Evolutionary conservation across 2,329 filamentous ascomycete species (phyloP).

Genomic region (Hymenoscyphus fraxineus): DNA sequence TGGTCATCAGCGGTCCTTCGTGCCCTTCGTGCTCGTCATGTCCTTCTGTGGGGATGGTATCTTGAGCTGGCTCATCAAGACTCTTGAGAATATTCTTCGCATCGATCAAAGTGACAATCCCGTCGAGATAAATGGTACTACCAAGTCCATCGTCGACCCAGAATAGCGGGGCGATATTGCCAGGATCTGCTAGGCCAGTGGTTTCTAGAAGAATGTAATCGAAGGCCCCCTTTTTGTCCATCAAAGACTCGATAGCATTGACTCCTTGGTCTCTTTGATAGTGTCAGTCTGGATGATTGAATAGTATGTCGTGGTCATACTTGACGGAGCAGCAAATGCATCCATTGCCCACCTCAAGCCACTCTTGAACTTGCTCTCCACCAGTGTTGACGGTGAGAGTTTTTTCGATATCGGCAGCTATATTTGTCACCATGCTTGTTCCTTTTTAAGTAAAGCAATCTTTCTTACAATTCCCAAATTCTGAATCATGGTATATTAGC

Average conservation of each 20-base stretch:
- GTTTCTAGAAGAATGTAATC: constrained; percentile 98
- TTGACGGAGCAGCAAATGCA: constrained; percentile 98
- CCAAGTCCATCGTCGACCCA: constrained; percentile 97
- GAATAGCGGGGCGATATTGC: constrained; percentile 92
- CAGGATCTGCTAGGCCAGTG: constrained; percentile 89
- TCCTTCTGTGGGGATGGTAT: constrained; percentile 40
- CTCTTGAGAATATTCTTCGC: constrained; percentile 85
- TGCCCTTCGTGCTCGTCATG: constrained; percentile 47
- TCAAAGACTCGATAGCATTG: constrained; percentile 89
- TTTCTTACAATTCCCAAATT: constrained; percentile 73
- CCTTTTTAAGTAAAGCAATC: neutral
- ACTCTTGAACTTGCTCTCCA: constrained; percentile 81
- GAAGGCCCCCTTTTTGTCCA: constrained; percentile 89
- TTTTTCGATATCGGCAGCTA: constrained; percentile 88
- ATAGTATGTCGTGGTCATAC: constrained; percentile 42
- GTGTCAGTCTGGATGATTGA: constrained; percentile 10
- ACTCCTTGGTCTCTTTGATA: constrained; percentile 75
- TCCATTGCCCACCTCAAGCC: constrained; percentile 93
- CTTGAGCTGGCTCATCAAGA: constrained; percentile 67
- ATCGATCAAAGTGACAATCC: constrained; percentile 93
- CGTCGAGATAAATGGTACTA: constrained; percentile 93
- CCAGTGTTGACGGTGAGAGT: constrained; percentile 86
- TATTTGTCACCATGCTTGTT: constrained; percentile 10
- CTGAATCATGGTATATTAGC: constrained; percentile 39
- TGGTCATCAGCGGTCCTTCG: constrained; percentile 72